Percentiles rank a stretch among this genome's conserved stretches.
phyloP scores from a whole-genome alignment of 495 filamentous ascomycete species.

The Astrothelium macrocarpum region DNA sequence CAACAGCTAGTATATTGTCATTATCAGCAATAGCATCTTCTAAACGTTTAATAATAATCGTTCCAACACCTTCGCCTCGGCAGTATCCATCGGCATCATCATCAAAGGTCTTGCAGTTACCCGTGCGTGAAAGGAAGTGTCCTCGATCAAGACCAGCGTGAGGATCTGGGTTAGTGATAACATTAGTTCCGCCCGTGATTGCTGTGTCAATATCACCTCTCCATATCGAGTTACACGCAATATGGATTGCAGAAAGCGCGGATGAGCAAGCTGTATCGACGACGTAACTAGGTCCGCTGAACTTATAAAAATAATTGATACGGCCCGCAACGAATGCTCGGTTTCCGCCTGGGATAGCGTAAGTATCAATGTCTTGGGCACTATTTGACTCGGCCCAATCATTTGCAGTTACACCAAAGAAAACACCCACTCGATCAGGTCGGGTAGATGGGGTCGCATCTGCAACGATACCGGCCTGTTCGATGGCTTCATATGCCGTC shows the following conservation, averaged over 20 bases:
- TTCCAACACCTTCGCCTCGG: conserved; percentile 28
- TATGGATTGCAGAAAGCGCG: conserved; percentile 15
- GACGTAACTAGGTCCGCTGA: background rate
- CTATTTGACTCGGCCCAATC: conserved; percentile 26
- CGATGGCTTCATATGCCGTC: conserved; percentile 33
- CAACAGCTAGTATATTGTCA: conserved; percentile 26
- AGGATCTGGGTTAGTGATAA: conserved; percentile 30
- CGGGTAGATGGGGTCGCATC: conserved; percentile 25
- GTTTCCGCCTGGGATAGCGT: conserved; percentile 26
- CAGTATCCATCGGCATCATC: conserved; percentile 34
- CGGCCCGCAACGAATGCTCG: conserved; percentile 29
- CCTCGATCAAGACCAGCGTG: conserved; percentile 28
- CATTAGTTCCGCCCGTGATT: conserved; percentile 31
- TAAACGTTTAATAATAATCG: conserved; percentile 29
- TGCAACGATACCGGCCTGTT: conserved; percentile 30
- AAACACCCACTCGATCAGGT: conserved; percentile 28
- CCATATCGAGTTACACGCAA: conserved; percentile 32
- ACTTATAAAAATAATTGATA: conserved; percentile 19
- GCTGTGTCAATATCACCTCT: conserved; percentile 31
- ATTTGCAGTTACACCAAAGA: conserved; percentile 30
- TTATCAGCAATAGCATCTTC: conserved; percentile 29
- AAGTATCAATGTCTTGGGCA: conserved; percentile 25
- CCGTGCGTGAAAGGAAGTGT: conserved; percentile 30
- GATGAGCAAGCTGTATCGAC: conserved; percentile 32
- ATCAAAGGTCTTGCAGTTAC: conserved; percentile 36